phyloP scores from a whole-genome alignment of 208 protist species.

The Hexamita inflata region DNA sequence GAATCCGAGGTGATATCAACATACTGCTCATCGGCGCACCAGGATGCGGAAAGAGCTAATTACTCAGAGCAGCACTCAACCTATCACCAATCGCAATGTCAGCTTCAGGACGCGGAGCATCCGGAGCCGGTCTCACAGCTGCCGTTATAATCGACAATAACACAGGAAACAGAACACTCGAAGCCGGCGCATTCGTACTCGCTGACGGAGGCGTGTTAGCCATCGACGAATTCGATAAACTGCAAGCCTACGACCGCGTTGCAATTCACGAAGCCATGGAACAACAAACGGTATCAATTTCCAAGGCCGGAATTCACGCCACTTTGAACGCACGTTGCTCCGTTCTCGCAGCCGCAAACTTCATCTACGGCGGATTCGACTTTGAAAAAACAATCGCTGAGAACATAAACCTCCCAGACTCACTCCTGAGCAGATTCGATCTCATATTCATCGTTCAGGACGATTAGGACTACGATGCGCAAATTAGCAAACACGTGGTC shows the following conservation, averaged over 20 bases:
- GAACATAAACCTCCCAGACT: constrained; percentile 91
- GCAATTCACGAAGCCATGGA: constrained; percentile 90
- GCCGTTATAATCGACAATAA: constrained; percentile 84
- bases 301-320: constrained; percentile 96
- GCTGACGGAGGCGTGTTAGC: constrained; percentile 92
- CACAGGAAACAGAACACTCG: constrained; percentile 75
- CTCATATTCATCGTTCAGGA: constrained; percentile 97
- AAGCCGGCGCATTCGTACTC: constrained; percentile 97
- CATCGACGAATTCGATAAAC: constrained; percentile 99
- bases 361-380: constrained; percentile 90
- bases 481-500: constrained; percentile 64
- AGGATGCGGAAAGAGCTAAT: constrained; percentile 96
- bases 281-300: constrained; percentile 98
- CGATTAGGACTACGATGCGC: constrained; percentile 53
- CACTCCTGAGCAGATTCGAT: constrained; percentile 97
- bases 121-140: constrained; percentile 88
- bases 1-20: constrained; percentile 90
- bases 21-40: constrained; percentile 95
- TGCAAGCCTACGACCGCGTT: constrained; percentile 64
- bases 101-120: constrained; percentile 86
- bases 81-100: constrained; percentile 82
- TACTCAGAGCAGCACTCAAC: constrained; percentile 78
- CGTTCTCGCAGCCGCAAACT: constrained; percentile 96
- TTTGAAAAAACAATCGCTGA: constrained; percentile 62
- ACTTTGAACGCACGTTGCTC: constrained; percentile 89